Evolutionary conservation across 768 basidiomycete species (phyloP).

Genomic region (Naganishia vishniacii): DNA sequence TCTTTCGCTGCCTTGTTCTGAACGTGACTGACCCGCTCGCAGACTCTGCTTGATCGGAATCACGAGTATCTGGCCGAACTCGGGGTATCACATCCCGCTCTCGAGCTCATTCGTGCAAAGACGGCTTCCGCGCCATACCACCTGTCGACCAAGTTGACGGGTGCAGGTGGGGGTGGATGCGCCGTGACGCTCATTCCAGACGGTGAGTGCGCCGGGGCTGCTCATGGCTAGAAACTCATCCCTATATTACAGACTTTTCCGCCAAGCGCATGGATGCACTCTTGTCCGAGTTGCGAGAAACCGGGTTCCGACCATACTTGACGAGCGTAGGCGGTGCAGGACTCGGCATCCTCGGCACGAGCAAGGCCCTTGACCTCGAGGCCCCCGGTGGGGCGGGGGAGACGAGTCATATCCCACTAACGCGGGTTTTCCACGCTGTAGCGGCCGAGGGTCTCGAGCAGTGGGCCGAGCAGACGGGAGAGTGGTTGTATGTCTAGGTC

Average conservation of each 20-base stretch:
- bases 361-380: conserved; percentile 5
- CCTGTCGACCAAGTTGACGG: conserved; percentile 78
- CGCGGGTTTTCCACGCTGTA: conserved; percentile 21
- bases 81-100: conserved; percentile 80
- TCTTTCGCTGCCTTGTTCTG: conserved; percentile 29
- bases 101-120: conserved; percentile 73
- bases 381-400: conserved; percentile 20
- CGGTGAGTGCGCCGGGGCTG: conserved; percentile 54
- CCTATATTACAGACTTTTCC: conserved; percentile 4
- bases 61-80: conserved; percentile 75
- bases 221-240: not conserved
- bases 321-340: conserved; percentile 92
- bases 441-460: conserved; percentile 10
- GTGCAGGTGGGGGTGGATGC: conserved; percentile 97
- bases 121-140: conserved; percentile 62
- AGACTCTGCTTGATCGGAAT: conserved; percentile 84
- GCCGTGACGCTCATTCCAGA: conserved; percentile 92
- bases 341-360: conserved; percentile 58
- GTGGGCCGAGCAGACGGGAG: conserved; percentile 22
- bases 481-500: conserved; percentile 22
- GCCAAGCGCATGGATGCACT: conserved; percentile 53
- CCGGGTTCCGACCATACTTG: conserved; percentile 74
- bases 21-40: conserved; percentile 4
- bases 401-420: conserved; percentile 17
- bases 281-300: conserved; percentile 62